Percentiles rank a stretch among this genome's conserved stretches.
phyloP scores from a whole-genome alignment of 345 rosid species.

The Citrus mangshanensis region DNA sequence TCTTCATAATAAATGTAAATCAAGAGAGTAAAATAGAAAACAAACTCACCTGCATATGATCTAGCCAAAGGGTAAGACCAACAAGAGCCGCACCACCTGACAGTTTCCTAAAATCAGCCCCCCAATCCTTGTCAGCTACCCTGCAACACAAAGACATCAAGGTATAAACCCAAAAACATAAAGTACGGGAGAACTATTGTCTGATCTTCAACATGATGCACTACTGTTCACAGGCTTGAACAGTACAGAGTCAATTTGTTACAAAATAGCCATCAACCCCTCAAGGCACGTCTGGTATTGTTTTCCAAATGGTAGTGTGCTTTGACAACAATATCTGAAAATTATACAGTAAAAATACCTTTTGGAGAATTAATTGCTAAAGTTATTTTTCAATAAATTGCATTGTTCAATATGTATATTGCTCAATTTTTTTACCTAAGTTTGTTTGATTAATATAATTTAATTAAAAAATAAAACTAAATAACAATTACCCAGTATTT shows the following conservation, averaged over 20 bases:
- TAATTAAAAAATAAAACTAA: no score
- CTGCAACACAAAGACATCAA: slow-evolving; percentile 41
- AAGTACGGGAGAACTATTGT: background rate
- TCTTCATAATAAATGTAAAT: background rate
- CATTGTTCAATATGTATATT: background rate
- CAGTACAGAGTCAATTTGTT: background rate
- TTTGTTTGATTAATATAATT: no score
- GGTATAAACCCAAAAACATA: background rate
- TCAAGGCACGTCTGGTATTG: background rate
- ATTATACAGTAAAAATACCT: background rate
- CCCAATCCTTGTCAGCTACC: slow-evolving; percentile 94
- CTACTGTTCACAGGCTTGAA: background rate
- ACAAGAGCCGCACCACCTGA: slow-evolving; percentile 97
- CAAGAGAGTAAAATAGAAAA: slow-evolving; percentile 11
- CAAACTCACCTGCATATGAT: slow-evolving; percentile 80
- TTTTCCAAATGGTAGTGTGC: background rate
- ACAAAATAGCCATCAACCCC: background rate
- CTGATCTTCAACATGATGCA: background rate
- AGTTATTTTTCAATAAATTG: background rate
- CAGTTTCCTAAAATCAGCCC: slow-evolving; percentile 88
- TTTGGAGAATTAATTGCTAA: background rate
- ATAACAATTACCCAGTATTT: no score
- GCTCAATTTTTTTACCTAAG: background rate
- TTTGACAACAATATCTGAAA: background rate
- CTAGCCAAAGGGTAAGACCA: slow-evolving; percentile 94